Evolutionary conservation across 164 flowering plant species (phyloP), one percentile per base, ranked within the genome.

Genomic region (Vitis labrusca): DNA sequence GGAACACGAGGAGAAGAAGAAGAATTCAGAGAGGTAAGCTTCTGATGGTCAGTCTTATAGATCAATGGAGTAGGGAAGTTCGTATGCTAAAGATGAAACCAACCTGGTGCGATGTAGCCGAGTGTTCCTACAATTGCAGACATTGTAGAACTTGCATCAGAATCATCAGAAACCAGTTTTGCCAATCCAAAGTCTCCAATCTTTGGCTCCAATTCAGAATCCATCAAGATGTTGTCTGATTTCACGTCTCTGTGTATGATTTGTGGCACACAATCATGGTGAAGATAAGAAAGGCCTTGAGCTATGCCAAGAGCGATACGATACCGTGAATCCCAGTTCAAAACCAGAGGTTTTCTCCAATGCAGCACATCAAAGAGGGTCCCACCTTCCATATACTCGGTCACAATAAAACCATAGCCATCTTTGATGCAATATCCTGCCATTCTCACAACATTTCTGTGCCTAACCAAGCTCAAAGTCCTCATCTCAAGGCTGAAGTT

Each of bases 221-320:
- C 82, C 75, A 83, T 10, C 37, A 80, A 50, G 62, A 80, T 48
- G 61, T 80, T 77, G 14, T 72, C 70, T 8, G 80, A 76, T 62
- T 82, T 82, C 19, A 78, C 50, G 72, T 80, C 76, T 44, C 78
- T 74, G 30, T 77, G 76, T 62, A 77, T 70, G 30, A 80, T 76
- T 48, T 70, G 80, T 17, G 73, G 76, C 48, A 69, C 68, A 63
- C 80, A 82, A 17, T 82, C 83, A 71, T 78, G 68, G 77, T 82
- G 80, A 69, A 80, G 85, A 49, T 76, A 80, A 1, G 80, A 70
- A 57, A 83, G 74, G 53, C 78, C 85, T 47, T 82, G 75, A n/a
- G 78, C 81, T 50, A 79, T 73, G 13, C 84, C 81, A 30, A 67
- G 29, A 69, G 84, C 75, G 60, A 78, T 75, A 2, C 68, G 66